Percentiles rank a stretch among this genome's conserved stretches.
These are phyloP conservation scores for Dysphania ambrosioides DNA, from an alignment of 148 eudicot species.

Conservation along the genomic window DNA sequence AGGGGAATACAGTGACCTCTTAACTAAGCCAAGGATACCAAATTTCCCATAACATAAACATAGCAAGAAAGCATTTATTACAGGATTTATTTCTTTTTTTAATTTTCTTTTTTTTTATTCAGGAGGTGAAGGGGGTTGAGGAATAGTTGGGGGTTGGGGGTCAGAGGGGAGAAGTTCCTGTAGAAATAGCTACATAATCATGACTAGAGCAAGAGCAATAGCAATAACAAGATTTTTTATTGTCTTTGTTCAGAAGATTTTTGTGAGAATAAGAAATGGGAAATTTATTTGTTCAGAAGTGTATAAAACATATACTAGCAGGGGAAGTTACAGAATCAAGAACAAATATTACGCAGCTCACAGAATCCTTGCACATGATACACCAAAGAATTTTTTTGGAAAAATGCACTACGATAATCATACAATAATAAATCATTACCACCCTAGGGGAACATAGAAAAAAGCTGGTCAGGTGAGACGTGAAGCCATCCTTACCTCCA, in stretches of 20 bases:
- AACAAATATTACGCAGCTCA: not conserved
- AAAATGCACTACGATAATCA: slow-evolving; percentile 2
- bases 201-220: not conserved
- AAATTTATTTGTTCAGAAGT: no score
- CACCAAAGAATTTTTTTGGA: not conserved
- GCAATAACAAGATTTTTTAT: not conserved
- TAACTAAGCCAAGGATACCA: not conserved
- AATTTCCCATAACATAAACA: not conserved
- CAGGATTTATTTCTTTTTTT: no score
- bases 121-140: no score
- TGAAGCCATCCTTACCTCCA: slow-evolving; percentile 60
- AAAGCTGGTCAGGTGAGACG: not conserved
- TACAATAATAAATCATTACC: not conserved
- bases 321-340: not conserved
- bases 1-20: not conserved
- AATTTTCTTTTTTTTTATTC: no score
- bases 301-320: not conserved
- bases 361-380: not conserved
- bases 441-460: not conserved
- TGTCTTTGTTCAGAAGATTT: not conserved
- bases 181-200: no score
- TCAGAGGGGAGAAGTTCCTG: no score
- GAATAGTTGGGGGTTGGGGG: no score
- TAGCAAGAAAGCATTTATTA: not conserved
- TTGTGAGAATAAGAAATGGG: no score